A percentile compares a stretch with the other conserved stretches of the same genome.
These are phyloP conservation scores for Plasmodium yoelii DNA, from an alignment of 169 alveolate species.

Conservation along the genomic window DNA sequence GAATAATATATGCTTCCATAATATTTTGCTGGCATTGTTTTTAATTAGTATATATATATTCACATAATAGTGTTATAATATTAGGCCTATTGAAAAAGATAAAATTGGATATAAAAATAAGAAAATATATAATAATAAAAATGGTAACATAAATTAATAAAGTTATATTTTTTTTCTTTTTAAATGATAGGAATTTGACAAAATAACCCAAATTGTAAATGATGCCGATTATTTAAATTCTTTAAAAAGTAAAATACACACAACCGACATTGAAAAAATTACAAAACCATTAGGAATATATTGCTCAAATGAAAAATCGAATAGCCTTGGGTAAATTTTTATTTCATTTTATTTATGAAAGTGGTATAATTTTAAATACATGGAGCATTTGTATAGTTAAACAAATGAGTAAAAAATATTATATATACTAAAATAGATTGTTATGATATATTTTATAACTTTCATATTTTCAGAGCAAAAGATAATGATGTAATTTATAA, in stretches of 20 bases:
- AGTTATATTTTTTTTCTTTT: neutral
- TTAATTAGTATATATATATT: no score
- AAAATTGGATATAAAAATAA: no score
- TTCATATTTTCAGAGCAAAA: neutral
- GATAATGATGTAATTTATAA: conserved; percentile 13
- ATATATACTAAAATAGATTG: neutral
- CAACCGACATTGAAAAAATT: conserved; percentile 18
- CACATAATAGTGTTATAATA: no score
- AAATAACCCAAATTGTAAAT: conserved; percentile 38
- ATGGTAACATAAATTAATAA: no score
- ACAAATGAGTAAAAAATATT: neutral
- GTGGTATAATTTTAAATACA: neutral
- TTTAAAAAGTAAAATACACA: conserved; percentile 27
- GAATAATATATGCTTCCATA: no score
- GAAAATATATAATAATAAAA: no score
- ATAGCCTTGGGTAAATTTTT: conserved; percentile 5
- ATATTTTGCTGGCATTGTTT: no score
- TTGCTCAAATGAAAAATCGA: conserved; percentile 3
- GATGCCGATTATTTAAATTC: conserved; percentile 27
- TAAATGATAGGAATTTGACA: conserved; percentile 60
- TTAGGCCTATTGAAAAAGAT: no score
- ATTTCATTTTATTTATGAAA: neutral
- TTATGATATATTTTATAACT: neutral
- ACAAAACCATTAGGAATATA: conserved; percentile 36
- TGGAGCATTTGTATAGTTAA: neutral